A percentile compares a stretch with the other conserved stretches of the same genome.
These are phyloP conservation scores for Fraxinus anomala DNA, from an alignment of 257 asterid species.

Conservation along the genomic window DNA sequence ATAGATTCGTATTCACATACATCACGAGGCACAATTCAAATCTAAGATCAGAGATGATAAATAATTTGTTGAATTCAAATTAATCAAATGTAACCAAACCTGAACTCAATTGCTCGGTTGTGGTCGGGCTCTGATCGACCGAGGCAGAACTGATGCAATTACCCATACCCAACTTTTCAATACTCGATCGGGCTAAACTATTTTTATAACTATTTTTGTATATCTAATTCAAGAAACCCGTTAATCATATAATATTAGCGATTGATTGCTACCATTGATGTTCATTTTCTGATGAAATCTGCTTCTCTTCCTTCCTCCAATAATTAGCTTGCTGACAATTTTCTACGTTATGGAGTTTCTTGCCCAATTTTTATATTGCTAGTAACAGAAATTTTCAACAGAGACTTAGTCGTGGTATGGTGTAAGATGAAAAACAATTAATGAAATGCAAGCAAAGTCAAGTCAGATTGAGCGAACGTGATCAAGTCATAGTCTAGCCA, in stretches of 20 bases:
- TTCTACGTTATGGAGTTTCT: not conserved
- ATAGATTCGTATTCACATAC: not conserved
- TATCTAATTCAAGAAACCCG: not conserved
- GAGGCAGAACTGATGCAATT: constrained; percentile 40
- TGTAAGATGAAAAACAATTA: not conserved
- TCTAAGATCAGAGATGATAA: not conserved
- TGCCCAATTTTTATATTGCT: not conserved
- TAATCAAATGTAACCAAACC: constrained; percentile 24
- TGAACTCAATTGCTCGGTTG: constrained; percentile 36
- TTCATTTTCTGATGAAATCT: not conserved
- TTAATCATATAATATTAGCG: not conserved
- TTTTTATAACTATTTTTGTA: not conserved
- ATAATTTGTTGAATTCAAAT: not conserved
- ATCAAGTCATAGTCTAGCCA: not conserved
- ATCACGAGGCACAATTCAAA: too few relatives aligned
- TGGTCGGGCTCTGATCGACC: constrained; percentile 32
- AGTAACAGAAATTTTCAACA: not conserved
- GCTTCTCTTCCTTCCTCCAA: not conserved
- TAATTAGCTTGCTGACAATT: not conserved
- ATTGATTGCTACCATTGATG: not conserved
- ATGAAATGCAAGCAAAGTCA: not conserved
- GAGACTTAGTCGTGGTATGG: not conserved
- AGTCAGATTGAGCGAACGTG: not conserved
- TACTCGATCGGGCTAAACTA: not conserved
- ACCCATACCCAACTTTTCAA: constrained; percentile 30